Evolutionary conservation across 2,329 filamentous ascomycete genomes (phyloP).

Genomic region (Aspergillus bombycis): DNA sequence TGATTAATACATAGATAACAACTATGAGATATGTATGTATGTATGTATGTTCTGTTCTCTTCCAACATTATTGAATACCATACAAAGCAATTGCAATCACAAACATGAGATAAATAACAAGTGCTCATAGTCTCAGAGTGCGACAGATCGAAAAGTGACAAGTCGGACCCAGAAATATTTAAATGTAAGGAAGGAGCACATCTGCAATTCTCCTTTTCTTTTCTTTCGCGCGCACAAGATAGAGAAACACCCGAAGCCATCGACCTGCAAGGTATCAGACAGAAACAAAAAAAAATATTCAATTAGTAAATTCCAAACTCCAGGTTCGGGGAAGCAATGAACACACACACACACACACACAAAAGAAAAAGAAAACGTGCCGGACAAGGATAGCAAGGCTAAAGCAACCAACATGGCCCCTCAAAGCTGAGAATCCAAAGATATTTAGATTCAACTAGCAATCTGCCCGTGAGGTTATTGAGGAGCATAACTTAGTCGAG

Average conservation of each 20-base stretch:
- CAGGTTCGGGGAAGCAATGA: background rate
- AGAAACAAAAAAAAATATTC: background rate
- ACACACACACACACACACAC: background rate
- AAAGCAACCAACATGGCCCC: background rate
- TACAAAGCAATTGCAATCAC: background rate
- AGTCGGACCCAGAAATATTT: background rate
- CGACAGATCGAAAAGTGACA: background rate
- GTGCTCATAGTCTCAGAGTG: background rate
- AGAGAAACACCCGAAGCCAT: background rate
- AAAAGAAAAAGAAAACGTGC: background rate
- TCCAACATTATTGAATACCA: background rate
- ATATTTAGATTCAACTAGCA: background rate
- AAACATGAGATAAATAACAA: background rate
- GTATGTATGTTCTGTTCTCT: background rate
- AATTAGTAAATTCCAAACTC: background rate
- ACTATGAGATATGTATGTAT: too few species aligned
- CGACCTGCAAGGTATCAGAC: background rate
- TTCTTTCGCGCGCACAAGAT: background rate
- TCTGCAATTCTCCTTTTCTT: background rate
- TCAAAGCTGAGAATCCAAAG: background rate
- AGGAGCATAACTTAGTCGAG: slow-evolving; percentile 11
- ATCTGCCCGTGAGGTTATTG: background rate
- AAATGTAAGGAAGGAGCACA: too few species aligned
- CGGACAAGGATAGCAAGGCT: background rate
- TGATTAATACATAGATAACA: background rate